phyloP scores from a whole-genome alignment of 495 filamentous ascomycete species.

The Chaetomidium leptoderma region DNA sequence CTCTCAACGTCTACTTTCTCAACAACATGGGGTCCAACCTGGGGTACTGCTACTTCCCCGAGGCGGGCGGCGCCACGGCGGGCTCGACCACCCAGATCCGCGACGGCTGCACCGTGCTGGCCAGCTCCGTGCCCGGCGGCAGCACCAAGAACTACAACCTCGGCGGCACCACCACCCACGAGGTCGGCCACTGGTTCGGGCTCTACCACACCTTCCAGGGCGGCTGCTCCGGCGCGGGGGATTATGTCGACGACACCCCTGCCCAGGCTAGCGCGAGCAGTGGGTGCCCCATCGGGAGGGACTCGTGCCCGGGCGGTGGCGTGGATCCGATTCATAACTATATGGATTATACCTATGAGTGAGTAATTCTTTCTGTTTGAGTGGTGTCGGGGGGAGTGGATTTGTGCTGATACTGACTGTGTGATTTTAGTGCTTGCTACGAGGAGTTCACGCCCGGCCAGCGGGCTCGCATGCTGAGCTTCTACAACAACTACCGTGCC shows the following conservation, averaged over 20 bases:
- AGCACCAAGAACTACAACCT: constrained; percentile 49
- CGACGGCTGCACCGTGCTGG: constrained; percentile 60
- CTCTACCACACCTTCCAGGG: constrained; percentile 66
- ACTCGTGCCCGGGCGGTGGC: constrained; percentile 50
- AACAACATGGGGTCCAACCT: constrained; percentile 47
- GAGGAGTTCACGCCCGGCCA: constrained; percentile 47
- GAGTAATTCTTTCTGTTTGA: constrained; percentile 20
- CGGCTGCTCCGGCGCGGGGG: constrained; percentile 51
- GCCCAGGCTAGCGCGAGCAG: constrained; percentile 47
- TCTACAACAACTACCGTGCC: constrained; percentile 43
- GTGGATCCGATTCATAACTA: constrained; percentile 60
- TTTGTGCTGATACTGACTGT: background rate
- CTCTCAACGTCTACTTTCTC: constrained; percentile 64
- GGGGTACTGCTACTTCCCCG: constrained; percentile 56
- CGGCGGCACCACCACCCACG: constrained; percentile 59
- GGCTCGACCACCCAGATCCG: constrained; percentile 40
- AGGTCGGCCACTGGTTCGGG: constrained; percentile 64
- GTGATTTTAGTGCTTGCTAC: constrained; percentile 36
- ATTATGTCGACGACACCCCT: constrained; percentile 57
- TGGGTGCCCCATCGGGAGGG: constrained; percentile 54
- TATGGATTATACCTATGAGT: constrained; percentile 62
- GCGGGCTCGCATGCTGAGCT: constrained; percentile 41
- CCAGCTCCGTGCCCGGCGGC: constrained; percentile 52
- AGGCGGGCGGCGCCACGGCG: constrained; percentile 17
- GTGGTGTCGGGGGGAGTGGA: too few species aligned